Percentiles rank a stretch among this genome's conserved stretches.
These are phyloP conservation scores for Neotropicomus parvogracilis DNA, from an alignment of 1,284 basidiomycete species.

Conservation along the genomic window DNA sequence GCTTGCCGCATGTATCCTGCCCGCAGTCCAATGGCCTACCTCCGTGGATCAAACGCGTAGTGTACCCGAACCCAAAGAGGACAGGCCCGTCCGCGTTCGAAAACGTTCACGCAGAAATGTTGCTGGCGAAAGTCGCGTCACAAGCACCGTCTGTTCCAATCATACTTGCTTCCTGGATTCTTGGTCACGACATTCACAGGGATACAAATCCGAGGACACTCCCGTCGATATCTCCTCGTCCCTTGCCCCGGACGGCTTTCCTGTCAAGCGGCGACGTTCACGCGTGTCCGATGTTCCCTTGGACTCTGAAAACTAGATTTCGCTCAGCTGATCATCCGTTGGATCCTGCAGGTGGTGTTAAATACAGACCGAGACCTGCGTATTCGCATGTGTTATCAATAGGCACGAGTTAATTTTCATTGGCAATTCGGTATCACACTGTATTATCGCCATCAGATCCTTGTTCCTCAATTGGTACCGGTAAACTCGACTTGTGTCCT, in stretches of 20 bases:
- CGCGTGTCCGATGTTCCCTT: slow-evolving; percentile 31
- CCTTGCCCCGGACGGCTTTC: slow-evolving; percentile 19
- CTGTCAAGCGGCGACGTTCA: slow-evolving; percentile 43
- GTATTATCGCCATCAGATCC: slow-evolving; percentile 1
- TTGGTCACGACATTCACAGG: slow-evolving; percentile 26
- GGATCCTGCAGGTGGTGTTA: slow-evolving; percentile 13
- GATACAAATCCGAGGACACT: slow-evolving; percentile 26
- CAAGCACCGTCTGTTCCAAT: slow-evolving; percentile 22
- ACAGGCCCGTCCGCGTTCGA: slow-evolving; percentile 23
- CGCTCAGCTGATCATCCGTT: slow-evolving; percentile 7
- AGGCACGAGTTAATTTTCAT: slow-evolving; percentile 26
- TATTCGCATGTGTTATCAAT: slow-evolving; percentile 23
- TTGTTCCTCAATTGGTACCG: slow-evolving; percentile 10
- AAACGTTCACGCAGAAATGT: slow-evolving; percentile 24
- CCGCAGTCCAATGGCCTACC: slow-evolving; percentile 37
- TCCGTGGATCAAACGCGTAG: slow-evolving; percentile 14
- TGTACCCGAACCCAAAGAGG: slow-evolving; percentile 21
- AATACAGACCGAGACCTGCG: slow-evolving; percentile 5
- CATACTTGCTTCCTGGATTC: neutral
- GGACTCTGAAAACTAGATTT: slow-evolving; percentile 33
- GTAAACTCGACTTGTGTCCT: slow-evolving; percentile 13
- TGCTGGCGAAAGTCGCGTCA: slow-evolving; percentile 18
- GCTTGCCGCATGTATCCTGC: slow-evolving; percentile 49
- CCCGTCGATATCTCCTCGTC: slow-evolving; percentile 25
- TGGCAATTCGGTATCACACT: slow-evolving; percentile 10